Conservation (phyloP, 2,329 filamentous ascomycete species). For the Phialophora expanda region DNA sequence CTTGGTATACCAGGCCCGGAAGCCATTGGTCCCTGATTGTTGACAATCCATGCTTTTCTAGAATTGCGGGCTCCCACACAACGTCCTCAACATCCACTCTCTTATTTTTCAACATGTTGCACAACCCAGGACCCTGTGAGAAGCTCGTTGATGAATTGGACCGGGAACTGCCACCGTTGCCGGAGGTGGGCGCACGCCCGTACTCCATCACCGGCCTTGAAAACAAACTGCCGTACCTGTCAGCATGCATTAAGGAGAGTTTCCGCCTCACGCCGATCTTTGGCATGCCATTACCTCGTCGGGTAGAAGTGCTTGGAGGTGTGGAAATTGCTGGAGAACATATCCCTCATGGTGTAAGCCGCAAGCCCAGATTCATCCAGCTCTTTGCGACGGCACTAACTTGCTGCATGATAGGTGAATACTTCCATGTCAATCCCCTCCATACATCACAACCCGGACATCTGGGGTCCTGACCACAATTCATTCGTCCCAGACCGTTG, state of each 20-base stretch:
- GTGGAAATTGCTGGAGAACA: conserved; percentile 39
- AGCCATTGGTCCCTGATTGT: neutral
- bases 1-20: neutral
- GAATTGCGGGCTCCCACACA: conserved; percentile 46
- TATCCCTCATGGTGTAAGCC: conserved; percentile 41
- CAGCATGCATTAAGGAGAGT: conserved; percentile 44
- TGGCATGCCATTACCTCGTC: conserved; percentile 44
- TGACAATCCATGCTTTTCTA: conserved; percentile 19
- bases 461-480: conserved; percentile 45
- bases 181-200: conserved; percentile 17
- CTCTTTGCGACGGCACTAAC: conserved; percentile 35
- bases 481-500: conserved; percentile 44
- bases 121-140: conserved; percentile 39
- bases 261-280: conserved; percentile 47
- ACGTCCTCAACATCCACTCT: conserved; percentile 43
- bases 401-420: conserved; percentile 45
- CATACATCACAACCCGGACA: conserved; percentile 43
- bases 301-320: conserved; percentile 40
- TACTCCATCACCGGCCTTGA: conserved; percentile 41
- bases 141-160: conserved; percentile 39
- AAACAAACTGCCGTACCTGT: conserved; percentile 40
- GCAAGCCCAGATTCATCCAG: neutral
- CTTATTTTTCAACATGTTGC: conserved; percentile 45
- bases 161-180: neutral
- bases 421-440: conserved; percentile 31